A percentile compares a stretch with the other conserved stretches of the same genome.
Conservation (phyloP, 345 rosid species). For the Conringia planisiliqua region DNA sequence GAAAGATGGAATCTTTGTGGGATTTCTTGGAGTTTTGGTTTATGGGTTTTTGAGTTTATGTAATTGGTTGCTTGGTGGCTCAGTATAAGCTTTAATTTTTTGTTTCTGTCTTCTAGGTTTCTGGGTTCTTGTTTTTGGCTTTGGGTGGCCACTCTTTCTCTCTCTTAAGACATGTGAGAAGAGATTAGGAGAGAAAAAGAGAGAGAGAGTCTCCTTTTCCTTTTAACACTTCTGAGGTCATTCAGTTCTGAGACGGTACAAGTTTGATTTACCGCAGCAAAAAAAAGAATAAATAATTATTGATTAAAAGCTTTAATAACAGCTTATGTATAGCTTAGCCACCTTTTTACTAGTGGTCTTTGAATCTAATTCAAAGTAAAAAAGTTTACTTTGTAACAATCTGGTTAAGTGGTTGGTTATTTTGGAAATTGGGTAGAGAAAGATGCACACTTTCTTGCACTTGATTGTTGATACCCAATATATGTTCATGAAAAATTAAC, state of each 20-base stretch:
- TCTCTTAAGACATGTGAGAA: constrained; percentile 26
- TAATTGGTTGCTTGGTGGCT: constrained; percentile 40
- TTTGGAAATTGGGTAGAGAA: constrained; percentile 9
- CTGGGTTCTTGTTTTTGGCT: constrained; percentile 25
- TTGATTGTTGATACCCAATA: constrained; percentile 2
- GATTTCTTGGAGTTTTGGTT: constrained; percentile 9
- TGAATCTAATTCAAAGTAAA: constrained; percentile 23
- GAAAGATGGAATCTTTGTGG: constrained; percentile 27
- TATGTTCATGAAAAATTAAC: neutral
- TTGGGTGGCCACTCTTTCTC: constrained; percentile 30
- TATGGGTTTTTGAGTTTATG: constrained; percentile 32
- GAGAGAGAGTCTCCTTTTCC: neutral
- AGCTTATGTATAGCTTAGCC: constrained; percentile 11
- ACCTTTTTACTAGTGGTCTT: constrained; percentile 15
- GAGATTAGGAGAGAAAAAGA: neutral
- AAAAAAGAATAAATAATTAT: neutral
- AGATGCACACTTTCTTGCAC: constrained; percentile 16
- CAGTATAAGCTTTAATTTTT: constrained; percentile 24
- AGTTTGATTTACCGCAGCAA: constrained; percentile 30
- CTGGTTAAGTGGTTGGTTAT: constrained; percentile 14
- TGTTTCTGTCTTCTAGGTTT: constrained; percentile 37
- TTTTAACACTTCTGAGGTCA: constrained; percentile 19
- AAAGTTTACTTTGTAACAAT: neutral
- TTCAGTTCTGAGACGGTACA: constrained; percentile 21
- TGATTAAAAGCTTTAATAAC: neutral